Conservation (phyloP, 2,329 filamentous ascomycete genomes). For the Hansfordia pulvinata region DNA sequence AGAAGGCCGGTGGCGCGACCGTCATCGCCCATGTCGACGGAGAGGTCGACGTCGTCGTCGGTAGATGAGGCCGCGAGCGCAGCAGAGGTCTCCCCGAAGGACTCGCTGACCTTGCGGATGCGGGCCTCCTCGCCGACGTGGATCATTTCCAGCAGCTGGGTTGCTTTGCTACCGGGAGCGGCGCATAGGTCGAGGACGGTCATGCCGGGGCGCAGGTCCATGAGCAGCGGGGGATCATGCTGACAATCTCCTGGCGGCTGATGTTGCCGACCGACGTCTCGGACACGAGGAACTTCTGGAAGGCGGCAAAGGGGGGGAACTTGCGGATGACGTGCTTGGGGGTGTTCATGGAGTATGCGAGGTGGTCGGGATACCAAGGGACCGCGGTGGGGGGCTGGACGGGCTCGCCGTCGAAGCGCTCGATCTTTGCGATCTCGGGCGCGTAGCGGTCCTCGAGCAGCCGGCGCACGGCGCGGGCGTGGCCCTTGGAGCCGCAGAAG, state of each 20-base stretch:
- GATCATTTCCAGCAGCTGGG: constrained; percentile 88
- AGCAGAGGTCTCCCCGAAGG: constrained; percentile 26
- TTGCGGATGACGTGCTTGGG: constrained; percentile 92
- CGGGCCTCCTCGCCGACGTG: constrained; percentile 85
- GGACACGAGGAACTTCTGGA: constrained; percentile 95
- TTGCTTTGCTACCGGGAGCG: constrained; percentile 92
- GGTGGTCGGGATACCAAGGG: constrained; percentile 84
- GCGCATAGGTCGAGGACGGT: constrained; percentile 91
- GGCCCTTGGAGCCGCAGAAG: constrained; percentile 90
- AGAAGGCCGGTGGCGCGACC: constrained; percentile 83
- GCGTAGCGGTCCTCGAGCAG: constrained; percentile 82
- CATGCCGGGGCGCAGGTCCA: constrained; percentile 86
- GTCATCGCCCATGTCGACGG: constrained; percentile 52
- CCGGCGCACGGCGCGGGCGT: constrained; percentile 84
- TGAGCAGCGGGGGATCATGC: constrained; percentile 96
- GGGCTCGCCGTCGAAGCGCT: constrained; percentile 65
- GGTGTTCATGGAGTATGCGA: constrained; percentile 97
- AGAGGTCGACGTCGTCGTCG: constrained; percentile 42
- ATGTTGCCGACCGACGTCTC: constrained; percentile 97
- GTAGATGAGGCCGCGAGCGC: constrained; percentile 19
- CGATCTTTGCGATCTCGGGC: constrained; percentile 75
- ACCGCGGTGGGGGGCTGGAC: constrained; percentile 76
- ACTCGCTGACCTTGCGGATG: constrained; percentile 56
- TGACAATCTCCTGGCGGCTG: constrained; percentile 91
- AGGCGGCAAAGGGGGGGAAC: constrained; percentile 85